These are phyloP conservation scores for Rutidosis leptorrhynchoides DNA, from an alignment of 129 eudicot species.

Conservation along the genomic window DNA sequence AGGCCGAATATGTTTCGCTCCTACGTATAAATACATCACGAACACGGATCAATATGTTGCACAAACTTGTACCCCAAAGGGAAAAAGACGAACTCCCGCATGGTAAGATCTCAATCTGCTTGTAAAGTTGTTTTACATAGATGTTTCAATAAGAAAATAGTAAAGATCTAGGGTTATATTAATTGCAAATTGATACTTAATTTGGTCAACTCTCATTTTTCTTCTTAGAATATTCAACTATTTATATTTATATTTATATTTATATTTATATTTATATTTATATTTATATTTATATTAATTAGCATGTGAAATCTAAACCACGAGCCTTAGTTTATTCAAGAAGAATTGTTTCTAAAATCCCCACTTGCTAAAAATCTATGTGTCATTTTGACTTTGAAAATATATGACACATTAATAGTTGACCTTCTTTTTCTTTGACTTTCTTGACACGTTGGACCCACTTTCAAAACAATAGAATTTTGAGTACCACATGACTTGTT, in stretches of 20 bases:
- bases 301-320: conserved; percentile 23
- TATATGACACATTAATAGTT: conserved; percentile 16
- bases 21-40: conserved; percentile 72
- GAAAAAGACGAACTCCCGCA: conserved; percentile 81
- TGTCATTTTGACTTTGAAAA: conserved; percentile 26
- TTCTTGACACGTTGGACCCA: conserved; percentile 14
- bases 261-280: too few relatives aligned
- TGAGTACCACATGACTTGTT: conserved; percentile 2
- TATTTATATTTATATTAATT: too few relatives aligned
- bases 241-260: too few relatives aligned
- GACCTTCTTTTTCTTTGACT: conserved; percentile 20
- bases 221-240: neutral
- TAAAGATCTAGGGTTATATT: neutral
- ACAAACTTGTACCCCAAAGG: conserved; percentile 54
- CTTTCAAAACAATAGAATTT: neutral
- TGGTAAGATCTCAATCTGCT: conserved; percentile 46
- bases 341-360: conserved; percentile 8
- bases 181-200: conserved; percentile 10
- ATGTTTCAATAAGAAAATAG: neutral
- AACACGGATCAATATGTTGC: conserved; percentile 69
- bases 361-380: conserved; percentile 28
- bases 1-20: conserved; percentile 76
- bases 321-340: conserved; percentile 14
- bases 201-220: conserved; percentile 23
- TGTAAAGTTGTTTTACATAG: neutral